Evolutionary conservation across 2,329 filamentous ascomycete genomes (phyloP).

Genomic region (Epichloe amarillans): DNA sequence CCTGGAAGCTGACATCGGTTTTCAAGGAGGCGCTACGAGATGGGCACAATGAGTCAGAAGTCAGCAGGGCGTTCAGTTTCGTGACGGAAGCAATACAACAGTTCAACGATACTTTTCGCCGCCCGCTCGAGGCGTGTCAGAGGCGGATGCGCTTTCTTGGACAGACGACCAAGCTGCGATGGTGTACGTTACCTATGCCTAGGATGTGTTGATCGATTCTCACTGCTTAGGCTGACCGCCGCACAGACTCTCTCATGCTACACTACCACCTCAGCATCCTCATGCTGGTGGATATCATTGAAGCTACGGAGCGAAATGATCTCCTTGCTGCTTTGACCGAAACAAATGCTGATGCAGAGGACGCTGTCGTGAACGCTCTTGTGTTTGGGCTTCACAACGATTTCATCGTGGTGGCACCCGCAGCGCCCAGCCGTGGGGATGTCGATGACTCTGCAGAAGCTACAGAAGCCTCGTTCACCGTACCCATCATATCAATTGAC

Average conservation of each 20-base stretch:
- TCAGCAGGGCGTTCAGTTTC: slow-evolving; percentile 12
- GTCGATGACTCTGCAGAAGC: not conserved
- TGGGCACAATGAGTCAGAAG: slow-evolving; percentile 18
- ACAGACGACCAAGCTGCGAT: slow-evolving; percentile 18
- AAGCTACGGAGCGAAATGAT: slow-evolving; percentile 16
- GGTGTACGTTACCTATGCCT: slow-evolving; percentile 13
- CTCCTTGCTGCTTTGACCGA: slow-evolving; percentile 13
- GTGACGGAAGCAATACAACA: slow-evolving; percentile 15
- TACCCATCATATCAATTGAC: slow-evolving; percentile 19
- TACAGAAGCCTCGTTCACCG: slow-evolving; percentile 7
- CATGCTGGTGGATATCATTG: slow-evolving; percentile 17
- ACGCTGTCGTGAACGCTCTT: slow-evolving; percentile 18
- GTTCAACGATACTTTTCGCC: slow-evolving; percentile 16
- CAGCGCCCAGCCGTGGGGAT: not conserved
- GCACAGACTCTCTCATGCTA: slow-evolving; percentile 19
- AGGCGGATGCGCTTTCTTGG: slow-evolving; percentile 18
- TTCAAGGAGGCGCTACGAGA: slow-evolving; percentile 20
- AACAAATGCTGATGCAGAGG: slow-evolving; percentile 15
- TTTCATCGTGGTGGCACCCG: slow-evolving; percentile 8
- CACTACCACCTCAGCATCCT: slow-evolving; percentile 21
- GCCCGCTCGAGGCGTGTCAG: slow-evolving; percentile 17
- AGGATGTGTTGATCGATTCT: too few relatives aligned
- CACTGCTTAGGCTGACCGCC: not conserved
- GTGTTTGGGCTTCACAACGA: slow-evolving; percentile 18
- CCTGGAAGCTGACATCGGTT: slow-evolving; percentile 19